Evolutionary conservation across 2,329 filamentous ascomycete species (phyloP).

Genomic region (Periconia macrospinosa): DNA sequence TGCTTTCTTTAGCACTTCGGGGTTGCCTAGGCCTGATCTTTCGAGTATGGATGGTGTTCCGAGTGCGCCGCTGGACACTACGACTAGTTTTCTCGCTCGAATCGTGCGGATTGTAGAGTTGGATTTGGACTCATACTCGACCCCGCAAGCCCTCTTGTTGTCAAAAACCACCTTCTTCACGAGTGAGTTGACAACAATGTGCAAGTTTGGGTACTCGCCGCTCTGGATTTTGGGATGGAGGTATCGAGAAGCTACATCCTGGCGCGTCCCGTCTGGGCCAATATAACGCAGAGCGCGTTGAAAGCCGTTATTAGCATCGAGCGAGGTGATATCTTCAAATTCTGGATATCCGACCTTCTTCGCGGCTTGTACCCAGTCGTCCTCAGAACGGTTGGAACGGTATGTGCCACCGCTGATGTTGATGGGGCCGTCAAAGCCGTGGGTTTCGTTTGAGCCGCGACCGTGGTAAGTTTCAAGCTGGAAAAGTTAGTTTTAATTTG

Average conservation of each 20-base stretch:
- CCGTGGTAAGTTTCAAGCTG: constrained; percentile 61
- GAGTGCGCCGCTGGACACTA: constrained; percentile 54
- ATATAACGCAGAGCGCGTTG: constrained; percentile 55
- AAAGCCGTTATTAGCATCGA: constrained; percentile 48
- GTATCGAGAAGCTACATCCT: constrained; percentile 60
- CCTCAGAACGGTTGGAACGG: constrained; percentile 44
- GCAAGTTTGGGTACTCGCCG: constrained; percentile 59
- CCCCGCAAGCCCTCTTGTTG: constrained; percentile 58
- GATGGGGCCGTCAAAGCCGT: constrained; percentile 60
- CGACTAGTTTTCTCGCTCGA: constrained; percentile 59
- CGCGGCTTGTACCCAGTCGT: constrained; percentile 55
- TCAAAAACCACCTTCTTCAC: constrained; percentile 60
- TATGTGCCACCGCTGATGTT: constrained; percentile 54
- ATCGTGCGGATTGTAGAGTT: constrained; percentile 37
- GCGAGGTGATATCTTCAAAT: constrained; percentile 57
- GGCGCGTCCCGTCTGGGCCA: constrained; percentile 54
- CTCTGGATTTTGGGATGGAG: constrained; percentile 56
- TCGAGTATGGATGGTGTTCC: constrained; percentile 62
- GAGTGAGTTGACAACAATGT: constrained; percentile 60
- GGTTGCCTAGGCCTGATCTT: constrained; percentile 62
- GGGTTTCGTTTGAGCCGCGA: constrained; percentile 46
- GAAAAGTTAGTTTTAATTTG: constrained; percentile 1
- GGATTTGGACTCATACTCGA: constrained; percentile 58
- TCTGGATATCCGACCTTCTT: constrained; percentile 54
- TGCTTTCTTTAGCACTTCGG: constrained; percentile 46